Percentiles rank a stretch among this genome's conserved stretches.
Conservation (phyloP, 257 asterid genomes). For the Striga asiatica region DNA sequence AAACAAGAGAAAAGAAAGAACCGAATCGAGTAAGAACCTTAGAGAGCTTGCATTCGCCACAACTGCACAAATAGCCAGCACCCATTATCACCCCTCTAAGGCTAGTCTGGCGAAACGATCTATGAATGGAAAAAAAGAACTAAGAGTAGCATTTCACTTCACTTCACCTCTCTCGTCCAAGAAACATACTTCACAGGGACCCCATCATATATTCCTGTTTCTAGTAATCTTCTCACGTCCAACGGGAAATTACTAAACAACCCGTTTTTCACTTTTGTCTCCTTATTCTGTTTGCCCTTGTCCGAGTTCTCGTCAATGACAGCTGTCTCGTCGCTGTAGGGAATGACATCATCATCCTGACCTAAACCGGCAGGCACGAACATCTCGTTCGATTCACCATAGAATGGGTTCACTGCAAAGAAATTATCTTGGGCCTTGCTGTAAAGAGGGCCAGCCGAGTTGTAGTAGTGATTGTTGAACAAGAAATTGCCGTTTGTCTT, state of each 20-base stretch:
- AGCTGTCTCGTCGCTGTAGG: constrained; percentile 27
- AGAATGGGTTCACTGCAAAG: constrained; percentile 25
- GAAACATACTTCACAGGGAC: constrained; percentile 83
- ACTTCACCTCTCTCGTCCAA: constrained; percentile 75
- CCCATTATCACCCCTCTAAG: constrained; percentile 63
- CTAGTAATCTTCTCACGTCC: constrained; percentile 57
- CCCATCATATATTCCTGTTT: constrained; percentile 82
- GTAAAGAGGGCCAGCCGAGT: constrained; percentile 24
- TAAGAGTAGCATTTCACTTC: too few species aligned
- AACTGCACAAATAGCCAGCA: constrained; percentile 60
- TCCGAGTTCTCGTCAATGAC: constrained; percentile 28
- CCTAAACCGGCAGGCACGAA: constrained; percentile 11
- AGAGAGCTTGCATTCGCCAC: constrained; percentile 51
- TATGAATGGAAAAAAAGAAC: not conserved
- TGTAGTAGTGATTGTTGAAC: constrained; percentile 28
- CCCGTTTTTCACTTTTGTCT: constrained; percentile 32
- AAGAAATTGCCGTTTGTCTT: constrained; percentile 26
- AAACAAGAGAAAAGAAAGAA: too few species aligned
- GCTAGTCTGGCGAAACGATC: constrained; percentile 39
- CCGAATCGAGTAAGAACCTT: constrained; percentile 54
- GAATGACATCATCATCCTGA: constrained; percentile 14
- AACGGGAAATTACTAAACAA: constrained; percentile 50
- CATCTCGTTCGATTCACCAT: constrained; percentile 23
- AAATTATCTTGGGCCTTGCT: constrained; percentile 28
- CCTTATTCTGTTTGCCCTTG: constrained; percentile 30